Conservation (phyloP, 306 rosid species). For the Casuarina glauca region DNA sequence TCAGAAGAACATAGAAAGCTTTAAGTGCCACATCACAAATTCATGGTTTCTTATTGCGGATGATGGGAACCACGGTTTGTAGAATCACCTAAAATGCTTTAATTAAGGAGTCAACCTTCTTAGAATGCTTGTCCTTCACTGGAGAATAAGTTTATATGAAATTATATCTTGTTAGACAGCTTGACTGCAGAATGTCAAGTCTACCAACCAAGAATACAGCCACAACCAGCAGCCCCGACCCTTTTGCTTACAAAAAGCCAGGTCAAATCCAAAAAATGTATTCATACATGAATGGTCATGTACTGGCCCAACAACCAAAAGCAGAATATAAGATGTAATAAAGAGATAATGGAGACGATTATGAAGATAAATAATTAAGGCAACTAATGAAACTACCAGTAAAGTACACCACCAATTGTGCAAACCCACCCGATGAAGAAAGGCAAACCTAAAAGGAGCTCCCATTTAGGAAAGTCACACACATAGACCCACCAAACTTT, state of each 20-base stretch:
- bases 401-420: slow-evolving; percentile 3
- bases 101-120: neutral
- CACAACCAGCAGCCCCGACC: neutral
- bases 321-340: neutral
- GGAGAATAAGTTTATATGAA: neutral
- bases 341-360: neutral
- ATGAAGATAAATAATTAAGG: neutral
- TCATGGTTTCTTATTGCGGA: neutral
- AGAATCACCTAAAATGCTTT: neutral
- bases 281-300: neutral
- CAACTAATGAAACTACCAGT: neutral
- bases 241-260: neutral
- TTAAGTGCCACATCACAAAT: neutral
- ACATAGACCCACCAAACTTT: neutral
- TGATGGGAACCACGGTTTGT: neutral
- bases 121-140: neutral
- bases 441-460: neutral
- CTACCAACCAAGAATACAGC: neutral
- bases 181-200: neutral
- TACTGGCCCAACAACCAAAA: neutral
- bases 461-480: neutral
- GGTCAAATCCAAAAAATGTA: neutral
- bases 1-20: neutral
- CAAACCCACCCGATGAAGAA: neutral
- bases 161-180: neutral